Percentiles rank a stretch among this genome's conserved stretches.
Conservation (phyloP, 2,329 filamentous ascomycete species). For the Paramyrothecium roridum region DNA sequence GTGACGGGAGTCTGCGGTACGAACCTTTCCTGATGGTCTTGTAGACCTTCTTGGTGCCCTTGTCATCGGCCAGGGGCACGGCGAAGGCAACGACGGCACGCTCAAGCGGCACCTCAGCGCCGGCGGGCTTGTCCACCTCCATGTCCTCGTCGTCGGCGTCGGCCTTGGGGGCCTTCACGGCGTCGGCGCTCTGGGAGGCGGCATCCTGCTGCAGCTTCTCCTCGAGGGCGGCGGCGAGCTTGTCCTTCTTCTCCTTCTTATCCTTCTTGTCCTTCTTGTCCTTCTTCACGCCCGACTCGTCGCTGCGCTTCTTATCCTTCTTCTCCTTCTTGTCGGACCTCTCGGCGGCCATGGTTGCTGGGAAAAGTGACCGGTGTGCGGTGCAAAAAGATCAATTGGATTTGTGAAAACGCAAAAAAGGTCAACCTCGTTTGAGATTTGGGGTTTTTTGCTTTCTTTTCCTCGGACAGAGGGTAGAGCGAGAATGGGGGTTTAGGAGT, state of each 20-base stretch:
- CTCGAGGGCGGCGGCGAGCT: slow-evolving; percentile 64
- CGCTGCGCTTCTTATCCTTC: slow-evolving; percentile 59
- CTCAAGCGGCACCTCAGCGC: slow-evolving; percentile 38
- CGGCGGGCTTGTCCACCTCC: slow-evolving; percentile 41
- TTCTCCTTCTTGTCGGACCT: slow-evolving; percentile 50
- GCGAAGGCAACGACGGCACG: slow-evolving; percentile 78
- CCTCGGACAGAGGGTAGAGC: background rate
- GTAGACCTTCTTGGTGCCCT: slow-evolving; percentile 63
- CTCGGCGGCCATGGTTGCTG: slow-evolving; percentile 43
- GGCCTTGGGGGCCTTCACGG: slow-evolving; percentile 29
- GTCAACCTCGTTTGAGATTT: no score
- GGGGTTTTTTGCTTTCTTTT: no score
- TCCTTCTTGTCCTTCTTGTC: slow-evolving; percentile 59
- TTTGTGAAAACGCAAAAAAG: background rate
- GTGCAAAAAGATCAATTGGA: background rate
- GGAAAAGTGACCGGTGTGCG: slow-evolving; percentile 4
- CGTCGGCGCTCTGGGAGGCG: slow-evolving; percentile 35
- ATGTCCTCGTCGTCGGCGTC: slow-evolving; percentile 42
- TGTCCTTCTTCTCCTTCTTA: slow-evolving; percentile 73
- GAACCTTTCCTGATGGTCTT: slow-evolving; percentile 56
- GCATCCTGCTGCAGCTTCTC: slow-evolving; percentile 59
- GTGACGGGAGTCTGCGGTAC: slow-evolving; percentile 12
- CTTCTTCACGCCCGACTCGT: slow-evolving; percentile 51
- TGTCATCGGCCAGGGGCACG: slow-evolving; percentile 75
- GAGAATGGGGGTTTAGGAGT: slow-evolving; percentile 9